Conservation (phyloP, 179 eudicot genomes). For the Dionaea muscipula region DNA sequence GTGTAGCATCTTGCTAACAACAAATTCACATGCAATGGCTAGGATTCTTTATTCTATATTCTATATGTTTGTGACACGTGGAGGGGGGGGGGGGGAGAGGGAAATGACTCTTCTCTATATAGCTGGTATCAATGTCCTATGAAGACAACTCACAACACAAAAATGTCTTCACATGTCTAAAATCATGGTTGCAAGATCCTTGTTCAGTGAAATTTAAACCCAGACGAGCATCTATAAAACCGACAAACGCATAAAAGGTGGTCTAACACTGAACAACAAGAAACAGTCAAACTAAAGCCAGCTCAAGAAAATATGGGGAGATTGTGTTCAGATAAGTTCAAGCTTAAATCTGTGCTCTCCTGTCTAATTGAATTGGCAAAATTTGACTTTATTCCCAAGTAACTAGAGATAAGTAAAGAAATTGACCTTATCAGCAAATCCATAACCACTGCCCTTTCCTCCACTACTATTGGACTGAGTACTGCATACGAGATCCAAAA, state of each 20-base stretch:
- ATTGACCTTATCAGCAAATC: conserved; percentile 91
- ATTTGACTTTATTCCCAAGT: too few species aligned
- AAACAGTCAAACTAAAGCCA: too few species aligned
- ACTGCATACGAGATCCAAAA: conserved; percentile 22
- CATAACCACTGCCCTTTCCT: conserved; percentile 73
- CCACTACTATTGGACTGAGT: conserved; percentile 45
- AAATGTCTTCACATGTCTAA: background rate
- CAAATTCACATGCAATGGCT: background rate
- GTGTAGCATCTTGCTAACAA: background rate
- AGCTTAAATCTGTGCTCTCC: too few species aligned
- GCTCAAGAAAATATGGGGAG: too few species aligned
- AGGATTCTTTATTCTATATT: background rate
- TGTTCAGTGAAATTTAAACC: background rate
- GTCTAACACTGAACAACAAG: too few species aligned
- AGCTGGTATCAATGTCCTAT: too few species aligned
- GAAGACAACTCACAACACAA: background rate
- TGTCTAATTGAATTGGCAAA: too few species aligned
- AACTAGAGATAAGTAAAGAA: conserved; percentile 2
- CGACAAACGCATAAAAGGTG: background rate
- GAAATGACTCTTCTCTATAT: too few species aligned
- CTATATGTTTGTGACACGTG: background rate
- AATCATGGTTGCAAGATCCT: background rate
- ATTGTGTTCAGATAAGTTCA: too few species aligned
- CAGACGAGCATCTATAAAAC: background rate
- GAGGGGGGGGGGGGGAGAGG: too few species aligned